Percentiles rank a stretch among this genome's conserved stretches.
Conservation (phyloP, 129 eudicot genomes). For the Calendula officinalis region DNA sequence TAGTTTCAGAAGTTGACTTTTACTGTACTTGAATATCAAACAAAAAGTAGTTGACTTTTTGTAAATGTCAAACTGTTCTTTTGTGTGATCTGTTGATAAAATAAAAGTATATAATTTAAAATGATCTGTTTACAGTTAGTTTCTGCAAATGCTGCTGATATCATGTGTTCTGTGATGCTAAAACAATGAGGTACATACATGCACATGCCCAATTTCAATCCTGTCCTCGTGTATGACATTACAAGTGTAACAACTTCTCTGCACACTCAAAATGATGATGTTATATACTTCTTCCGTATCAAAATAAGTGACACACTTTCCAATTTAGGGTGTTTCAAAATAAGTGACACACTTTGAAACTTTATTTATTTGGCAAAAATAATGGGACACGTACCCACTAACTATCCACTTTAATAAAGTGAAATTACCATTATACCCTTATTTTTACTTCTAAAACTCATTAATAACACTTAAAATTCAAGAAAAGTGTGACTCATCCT, state of each 20-base stretch:
- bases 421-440: no score
- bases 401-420: no score
- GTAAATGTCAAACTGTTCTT: constrained; percentile 5
- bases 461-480: no score
- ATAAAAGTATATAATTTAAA: no score
- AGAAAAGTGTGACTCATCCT: no score
- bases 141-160: constrained; percentile 20
- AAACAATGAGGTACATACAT: constrained; percentile 17
- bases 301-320: no score
- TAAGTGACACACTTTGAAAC: no score
- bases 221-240: constrained; percentile 55
- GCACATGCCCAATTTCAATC: constrained; percentile 35
- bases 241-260: constrained; percentile 74
- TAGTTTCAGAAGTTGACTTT: constrained; percentile 14
- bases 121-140: neutral
- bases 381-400: no score
- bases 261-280: constrained; percentile 29
- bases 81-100: neutral
- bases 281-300: no score
- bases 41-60: neutral
- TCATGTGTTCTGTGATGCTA: constrained; percentile 30
- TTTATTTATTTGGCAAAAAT: no score
- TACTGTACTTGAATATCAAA: constrained; percentile 18
- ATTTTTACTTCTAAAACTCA: no score
- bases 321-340: no score